A percentile compares a stretch with the other conserved stretches of the same genome.
Evolutionary conservation across 2,329 filamentous ascomycete species (phyloP).

Genomic region (Pyricularia grisea): DNA sequence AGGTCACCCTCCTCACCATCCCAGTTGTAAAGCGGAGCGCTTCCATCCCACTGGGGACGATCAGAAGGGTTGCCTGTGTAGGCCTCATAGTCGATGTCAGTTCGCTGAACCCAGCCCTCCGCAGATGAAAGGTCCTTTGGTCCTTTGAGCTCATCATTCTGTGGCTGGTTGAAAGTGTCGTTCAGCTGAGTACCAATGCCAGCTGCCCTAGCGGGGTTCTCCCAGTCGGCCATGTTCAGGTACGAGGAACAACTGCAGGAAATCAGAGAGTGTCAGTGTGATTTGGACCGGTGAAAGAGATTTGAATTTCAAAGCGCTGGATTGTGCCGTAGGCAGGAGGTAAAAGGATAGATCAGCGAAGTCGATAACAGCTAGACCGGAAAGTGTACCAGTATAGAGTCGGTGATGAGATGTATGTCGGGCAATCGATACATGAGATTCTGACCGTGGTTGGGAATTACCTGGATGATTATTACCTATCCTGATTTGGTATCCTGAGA

Average conservation of each 20-base stretch:
- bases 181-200: constrained; percentile 7
- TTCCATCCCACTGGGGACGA: constrained; percentile 34
- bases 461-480: background rate
- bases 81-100: constrained; percentile 38
- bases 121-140: constrained; percentile 15
- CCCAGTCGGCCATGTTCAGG: background rate
- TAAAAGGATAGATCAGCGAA: background rate
- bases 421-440: background rate
- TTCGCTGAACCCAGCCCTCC: constrained; percentile 35
- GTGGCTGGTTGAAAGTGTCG: constrained; percentile 22
- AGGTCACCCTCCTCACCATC: constrained; percentile 79
- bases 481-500: background rate
- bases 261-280: background rate
- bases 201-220: background rate
- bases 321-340: background rate
- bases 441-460: background rate
- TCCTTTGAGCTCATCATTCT: background rate
- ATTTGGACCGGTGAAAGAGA: background rate
- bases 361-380: background rate
- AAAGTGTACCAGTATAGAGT: background rate
- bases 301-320: background rate
- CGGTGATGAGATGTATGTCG: background rate
- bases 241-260: background rate
- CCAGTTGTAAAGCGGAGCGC: constrained; percentile 71
- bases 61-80: constrained; percentile 12